Evolutionary conservation across 306 rosid genomes (phyloP).

Genomic region (Cucurbita ficifolia): DNA sequence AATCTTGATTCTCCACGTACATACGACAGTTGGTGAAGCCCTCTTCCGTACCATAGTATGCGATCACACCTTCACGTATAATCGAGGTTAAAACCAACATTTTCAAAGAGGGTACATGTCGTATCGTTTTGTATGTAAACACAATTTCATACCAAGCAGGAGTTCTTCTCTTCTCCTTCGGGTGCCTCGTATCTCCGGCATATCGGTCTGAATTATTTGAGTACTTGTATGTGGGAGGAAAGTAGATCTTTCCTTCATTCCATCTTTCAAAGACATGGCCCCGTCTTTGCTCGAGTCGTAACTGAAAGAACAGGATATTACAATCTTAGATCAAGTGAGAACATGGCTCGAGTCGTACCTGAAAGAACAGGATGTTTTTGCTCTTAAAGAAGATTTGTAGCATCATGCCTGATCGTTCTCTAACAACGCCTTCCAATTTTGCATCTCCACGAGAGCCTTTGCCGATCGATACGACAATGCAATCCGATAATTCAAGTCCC

Average conservation of each 20-base stretch:
- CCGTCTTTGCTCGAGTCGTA: conserved; percentile 59
- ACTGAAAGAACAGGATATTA: conserved; percentile 33
- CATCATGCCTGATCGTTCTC: conserved; percentile 95
- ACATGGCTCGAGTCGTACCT: conserved; percentile 62
- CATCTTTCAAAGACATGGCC: conserved; percentile 85
- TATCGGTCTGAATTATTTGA: conserved; percentile 89
- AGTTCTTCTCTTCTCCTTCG: conserved; percentile 94
- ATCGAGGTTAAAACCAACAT: not conserved
- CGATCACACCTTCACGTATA: conserved; percentile 83
- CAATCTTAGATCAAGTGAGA: conserved; percentile 14
- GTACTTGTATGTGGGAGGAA: conserved; percentile 98
- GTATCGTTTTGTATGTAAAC: not conserved
- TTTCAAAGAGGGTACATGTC: not conserved
- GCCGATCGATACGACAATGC: conserved; percentile 95
- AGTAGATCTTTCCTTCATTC: conserved; percentile 86
- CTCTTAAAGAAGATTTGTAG: not conserved
- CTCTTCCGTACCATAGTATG: conserved; percentile 89
- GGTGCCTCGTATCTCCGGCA: conserved; percentile 67
- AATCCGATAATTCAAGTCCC: conserved; percentile 91
- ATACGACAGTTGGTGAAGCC: conserved; percentile 75
- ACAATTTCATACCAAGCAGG: conserved; percentile 62
- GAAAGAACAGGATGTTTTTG: conserved; percentile 17
- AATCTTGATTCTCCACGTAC: conserved; percentile 95
- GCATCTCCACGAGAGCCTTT: conserved; percentile 97
- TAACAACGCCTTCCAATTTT: conserved; percentile 72